A percentile compares a stretch with the other conserved stretches of the same genome.
phyloP scores from a whole-genome alignment of 78 protist genomes.

The Bodo saltans region DNA sequence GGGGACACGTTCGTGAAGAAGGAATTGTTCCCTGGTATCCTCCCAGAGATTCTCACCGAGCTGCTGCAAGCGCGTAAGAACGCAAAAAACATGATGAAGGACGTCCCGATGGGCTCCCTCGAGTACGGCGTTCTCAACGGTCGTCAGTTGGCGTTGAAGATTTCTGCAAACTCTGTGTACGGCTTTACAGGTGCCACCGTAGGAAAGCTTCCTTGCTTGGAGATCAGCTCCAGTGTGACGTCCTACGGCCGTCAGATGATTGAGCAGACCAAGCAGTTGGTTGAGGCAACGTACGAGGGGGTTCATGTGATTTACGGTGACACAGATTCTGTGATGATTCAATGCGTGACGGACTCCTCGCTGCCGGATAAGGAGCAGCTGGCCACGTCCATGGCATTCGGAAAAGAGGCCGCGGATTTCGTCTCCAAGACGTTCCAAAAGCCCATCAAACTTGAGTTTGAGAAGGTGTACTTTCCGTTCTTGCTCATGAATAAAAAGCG shows the following conservation, averaged over 20 bases:
- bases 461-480: conserved; percentile 96
- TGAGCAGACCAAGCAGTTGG: conserved; percentile 76
- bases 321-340: conserved; percentile 99
- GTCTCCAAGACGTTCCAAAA: conserved; percentile 73
- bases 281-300: conserved; percentile 76
- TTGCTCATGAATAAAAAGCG: conserved; percentile 95
- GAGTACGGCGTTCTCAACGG: conserved; percentile 90
- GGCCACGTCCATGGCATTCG: conserved; percentile 81
- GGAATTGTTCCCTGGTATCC: conserved; percentile 73
- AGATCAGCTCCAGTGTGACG: conserved; percentile 90
- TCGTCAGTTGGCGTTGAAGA: conserved; percentile 97
- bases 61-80: conserved; percentile 90
- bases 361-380: conserved; percentile 15
- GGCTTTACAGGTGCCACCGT: conserved; percentile 99
- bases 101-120: conserved; percentile 89
- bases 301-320: conserved; percentile 96
- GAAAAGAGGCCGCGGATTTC: conserved; percentile 80
- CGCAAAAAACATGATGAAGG: conserved; percentile 85
- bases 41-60: conserved; percentile 91
- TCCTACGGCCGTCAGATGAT: conserved; percentile 98
- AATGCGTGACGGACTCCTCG: conserved; percentile 68
- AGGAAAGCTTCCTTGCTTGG: conserved; percentile 96
- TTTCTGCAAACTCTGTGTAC: conserved; percentile 98
- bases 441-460: conserved; percentile 97
- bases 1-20: conserved; percentile 75